These are phyloP conservation scores for Prunella vulgaris DNA, from an alignment of 257 asterid genomes.

Conservation along the genomic window DNA sequence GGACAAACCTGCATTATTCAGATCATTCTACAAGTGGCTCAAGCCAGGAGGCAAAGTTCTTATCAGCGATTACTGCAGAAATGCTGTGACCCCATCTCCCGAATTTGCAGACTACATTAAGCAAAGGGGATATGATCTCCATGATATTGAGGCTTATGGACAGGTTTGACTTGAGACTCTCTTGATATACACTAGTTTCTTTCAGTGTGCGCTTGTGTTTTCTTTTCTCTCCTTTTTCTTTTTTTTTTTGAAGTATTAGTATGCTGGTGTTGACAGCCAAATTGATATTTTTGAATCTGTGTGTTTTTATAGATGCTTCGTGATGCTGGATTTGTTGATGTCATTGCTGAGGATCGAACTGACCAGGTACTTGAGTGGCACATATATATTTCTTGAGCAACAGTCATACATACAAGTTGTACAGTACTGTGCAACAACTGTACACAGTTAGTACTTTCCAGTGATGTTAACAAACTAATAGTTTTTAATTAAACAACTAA, in stretches of 20 bases:
- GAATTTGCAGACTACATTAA: slow-evolving; percentile 72
- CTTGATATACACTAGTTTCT: background rate
- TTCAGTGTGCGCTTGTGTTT: background rate
- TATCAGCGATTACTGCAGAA: slow-evolving; percentile 89
- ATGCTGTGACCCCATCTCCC: slow-evolving; percentile 61
- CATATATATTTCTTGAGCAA: background rate
- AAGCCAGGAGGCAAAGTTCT: slow-evolving; percentile 97
- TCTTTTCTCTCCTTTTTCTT: too few relatives aligned
- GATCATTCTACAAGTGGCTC: slow-evolving; percentile 90
- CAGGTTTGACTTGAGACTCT: slow-evolving; percentile 41
- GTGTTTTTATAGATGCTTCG: slow-evolving; percentile 66
- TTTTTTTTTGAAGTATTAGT: too few relatives aligned
- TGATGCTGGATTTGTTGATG: slow-evolving; percentile 84
- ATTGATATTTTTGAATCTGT: background rate
- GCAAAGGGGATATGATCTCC: slow-evolving; percentile 91
- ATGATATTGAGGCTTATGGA: slow-evolving; percentile 74
- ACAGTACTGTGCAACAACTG: background rate
- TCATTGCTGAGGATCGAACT: slow-evolving; percentile 88
- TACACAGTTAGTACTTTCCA: background rate
- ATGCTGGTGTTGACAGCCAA: background rate
- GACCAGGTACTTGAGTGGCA: slow-evolving; percentile 53
- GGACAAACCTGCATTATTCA: slow-evolving; percentile 93
- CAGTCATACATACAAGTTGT: background rate
- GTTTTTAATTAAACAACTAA: too few relatives aligned
- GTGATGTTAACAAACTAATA: too few relatives aligned